These are phyloP conservation scores for Echium plantagineum DNA, from an alignment of 257 asterid species.

Conservation along the genomic window DNA sequence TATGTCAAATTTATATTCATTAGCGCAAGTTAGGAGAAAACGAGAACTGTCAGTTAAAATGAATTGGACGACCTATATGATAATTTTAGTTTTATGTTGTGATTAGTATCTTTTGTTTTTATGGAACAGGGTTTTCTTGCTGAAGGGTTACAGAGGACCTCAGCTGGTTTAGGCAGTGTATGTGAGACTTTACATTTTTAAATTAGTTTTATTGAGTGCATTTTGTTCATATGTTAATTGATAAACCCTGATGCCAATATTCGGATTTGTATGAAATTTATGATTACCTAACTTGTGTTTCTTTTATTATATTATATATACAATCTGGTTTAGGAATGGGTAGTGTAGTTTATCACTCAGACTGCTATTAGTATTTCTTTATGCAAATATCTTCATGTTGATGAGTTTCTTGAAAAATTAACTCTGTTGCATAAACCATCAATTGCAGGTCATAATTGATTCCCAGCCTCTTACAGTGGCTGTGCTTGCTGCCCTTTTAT, in stretches of 20 bases:
- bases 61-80: neutral
- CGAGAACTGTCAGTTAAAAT: too few relatives aligned
- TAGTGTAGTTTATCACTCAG: neutral
- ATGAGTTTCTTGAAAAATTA: conserved; percentile 1
- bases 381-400: neutral
- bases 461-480: conserved; percentile 97
- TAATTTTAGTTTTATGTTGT: neutral
- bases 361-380: neutral
- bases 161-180: conserved; percentile 99
- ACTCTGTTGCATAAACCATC: conserved; percentile 15
- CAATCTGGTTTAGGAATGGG: neutral
- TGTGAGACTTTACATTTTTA: conserved; percentile 20
- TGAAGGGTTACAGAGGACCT: conserved; percentile 86
- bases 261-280: too few relatives aligned
- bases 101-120: conserved; percentile 8
- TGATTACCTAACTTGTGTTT: neutral
- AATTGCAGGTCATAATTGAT: conserved; percentile 84
- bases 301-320: too few relatives aligned
- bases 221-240: neutral
- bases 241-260: too few relatives aligned
- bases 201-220: neutral
- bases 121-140: conserved; percentile 85
- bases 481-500: conserved; percentile 69
- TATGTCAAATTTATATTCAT: too few relatives aligned
- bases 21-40: too few relatives aligned